phyloP scores from a whole-genome alignment of 768 basidiomycete species.

The Suillus cothurnatus region DNA sequence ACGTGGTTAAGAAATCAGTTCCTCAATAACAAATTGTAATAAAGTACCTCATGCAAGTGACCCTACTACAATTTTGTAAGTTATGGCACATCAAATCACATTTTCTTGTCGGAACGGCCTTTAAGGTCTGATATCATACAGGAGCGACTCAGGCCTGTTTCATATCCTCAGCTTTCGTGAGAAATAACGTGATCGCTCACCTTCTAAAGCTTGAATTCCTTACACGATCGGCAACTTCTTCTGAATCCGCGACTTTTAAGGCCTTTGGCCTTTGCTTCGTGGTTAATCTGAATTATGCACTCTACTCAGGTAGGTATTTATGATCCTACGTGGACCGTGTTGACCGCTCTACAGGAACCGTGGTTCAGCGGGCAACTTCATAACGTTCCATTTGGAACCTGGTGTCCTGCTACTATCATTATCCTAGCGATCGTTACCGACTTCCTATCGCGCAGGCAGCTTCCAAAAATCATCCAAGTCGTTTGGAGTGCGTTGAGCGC shows the following conservation, averaged over 20 bases:
- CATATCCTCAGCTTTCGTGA: slow-evolving; percentile 6
- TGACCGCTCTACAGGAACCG: slow-evolving; percentile 3
- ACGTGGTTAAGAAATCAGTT: slow-evolving; percentile 10
- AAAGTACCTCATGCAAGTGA: background rate
- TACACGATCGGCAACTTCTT: slow-evolving; percentile 12
- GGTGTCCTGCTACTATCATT: slow-evolving; percentile 25
- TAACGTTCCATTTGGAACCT: slow-evolving; percentile 8
- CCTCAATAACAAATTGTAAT: background rate
- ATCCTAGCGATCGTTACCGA: slow-evolving; percentile 34
- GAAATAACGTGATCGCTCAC: slow-evolving; percentile 8
- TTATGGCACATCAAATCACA: background rate
- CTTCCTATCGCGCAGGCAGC: slow-evolving; percentile 16
- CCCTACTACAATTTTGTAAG: background rate
- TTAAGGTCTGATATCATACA: background rate
- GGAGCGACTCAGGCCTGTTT: slow-evolving; percentile 2
- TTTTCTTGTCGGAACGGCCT: background rate
- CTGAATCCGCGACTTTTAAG: slow-evolving; percentile 10
- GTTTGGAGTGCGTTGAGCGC: slow-evolving; percentile 28
- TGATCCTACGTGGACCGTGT: background rate
- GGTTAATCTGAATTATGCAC: slow-evolving; percentile 1
- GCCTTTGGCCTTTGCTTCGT: slow-evolving; percentile 1
- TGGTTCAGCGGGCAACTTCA: slow-evolving; percentile 9
- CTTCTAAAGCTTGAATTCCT: slow-evolving; percentile 9
- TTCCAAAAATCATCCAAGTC: slow-evolving; percentile 30
- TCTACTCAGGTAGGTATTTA: slow-evolving; percentile 6